Conservation (phyloP, 768 basidiomycete genomes). For the Leccinum uliginosum region DNA sequence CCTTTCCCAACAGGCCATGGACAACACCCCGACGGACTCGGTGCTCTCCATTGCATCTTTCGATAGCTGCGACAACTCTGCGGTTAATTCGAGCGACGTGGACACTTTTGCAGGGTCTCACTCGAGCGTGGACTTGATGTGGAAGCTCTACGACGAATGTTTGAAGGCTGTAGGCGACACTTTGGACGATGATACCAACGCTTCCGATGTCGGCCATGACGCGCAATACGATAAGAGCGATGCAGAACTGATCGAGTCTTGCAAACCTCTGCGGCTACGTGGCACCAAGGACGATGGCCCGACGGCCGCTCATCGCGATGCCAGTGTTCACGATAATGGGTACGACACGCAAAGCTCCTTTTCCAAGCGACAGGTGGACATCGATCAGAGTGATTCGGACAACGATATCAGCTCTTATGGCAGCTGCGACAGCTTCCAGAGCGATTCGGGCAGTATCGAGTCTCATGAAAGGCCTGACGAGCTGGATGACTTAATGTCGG, state of each 20-base stretch:
- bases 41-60: not conserved
- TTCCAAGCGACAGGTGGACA: not conserved
- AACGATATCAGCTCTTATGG: not conserved
- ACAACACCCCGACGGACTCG: not conserved
- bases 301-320: not conserved
- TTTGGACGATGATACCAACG: not conserved
- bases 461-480: not conserved
- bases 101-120: not conserved
- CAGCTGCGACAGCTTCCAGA: not conserved
- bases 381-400: not conserved
- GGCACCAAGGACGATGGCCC: not conserved
- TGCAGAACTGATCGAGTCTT: not conserved
- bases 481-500: not conserved
- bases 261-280: not conserved
- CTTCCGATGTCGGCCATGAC: not conserved
- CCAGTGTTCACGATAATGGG: not conserved
- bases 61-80: not conserved
- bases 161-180: not conserved
- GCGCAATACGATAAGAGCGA: not conserved
- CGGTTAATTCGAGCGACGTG: not conserved
- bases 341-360: not conserved
- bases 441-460: not conserved
- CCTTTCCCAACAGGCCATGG: too few species aligned
- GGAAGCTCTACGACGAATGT: conserved; percentile 1
- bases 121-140: conserved; percentile 9